Evolutionary conservation across 305 asterid genomes (phyloP).

Genomic region (Rubia peregrina): DNA sequence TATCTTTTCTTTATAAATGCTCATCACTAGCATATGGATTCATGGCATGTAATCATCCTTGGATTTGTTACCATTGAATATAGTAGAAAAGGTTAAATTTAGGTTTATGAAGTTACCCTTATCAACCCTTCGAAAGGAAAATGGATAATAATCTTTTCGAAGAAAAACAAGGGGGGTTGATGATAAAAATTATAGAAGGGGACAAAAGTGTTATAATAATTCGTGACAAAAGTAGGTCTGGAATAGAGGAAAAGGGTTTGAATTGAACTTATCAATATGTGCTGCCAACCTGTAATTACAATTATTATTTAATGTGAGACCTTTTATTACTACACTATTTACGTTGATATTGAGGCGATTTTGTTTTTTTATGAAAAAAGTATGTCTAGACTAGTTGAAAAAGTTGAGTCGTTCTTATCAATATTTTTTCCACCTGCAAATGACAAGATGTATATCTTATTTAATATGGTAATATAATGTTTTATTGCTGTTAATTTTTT

Average conservation of each 20-base stretch:
- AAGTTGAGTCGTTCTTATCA: too few species aligned
- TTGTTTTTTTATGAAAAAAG: too few species aligned
- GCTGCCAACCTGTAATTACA: neutral
- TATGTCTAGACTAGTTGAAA: too few species aligned
- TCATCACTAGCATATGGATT: neutral
- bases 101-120: neutral
- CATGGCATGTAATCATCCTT: conserved; percentile 4
- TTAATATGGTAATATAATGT: too few species aligned
- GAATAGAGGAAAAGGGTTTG: neutral
- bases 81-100: neutral
- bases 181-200: neutral
- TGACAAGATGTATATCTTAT: too few species aligned
- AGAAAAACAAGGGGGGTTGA: neutral
- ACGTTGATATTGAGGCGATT: too few species aligned
- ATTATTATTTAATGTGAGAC: neutral
- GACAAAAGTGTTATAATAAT: neutral
- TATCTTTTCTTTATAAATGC: neutral
- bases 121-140: neutral
- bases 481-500: too few species aligned
- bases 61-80: neutral
- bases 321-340: too few species aligned
- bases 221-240: neutral
- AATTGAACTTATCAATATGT: neutral
- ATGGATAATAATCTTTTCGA: neutral
- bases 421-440: too few species aligned